Conservation (phyloP, 2,329 filamentous ascomycete genomes). For the Orbilia blumenaviensis region DNA sequence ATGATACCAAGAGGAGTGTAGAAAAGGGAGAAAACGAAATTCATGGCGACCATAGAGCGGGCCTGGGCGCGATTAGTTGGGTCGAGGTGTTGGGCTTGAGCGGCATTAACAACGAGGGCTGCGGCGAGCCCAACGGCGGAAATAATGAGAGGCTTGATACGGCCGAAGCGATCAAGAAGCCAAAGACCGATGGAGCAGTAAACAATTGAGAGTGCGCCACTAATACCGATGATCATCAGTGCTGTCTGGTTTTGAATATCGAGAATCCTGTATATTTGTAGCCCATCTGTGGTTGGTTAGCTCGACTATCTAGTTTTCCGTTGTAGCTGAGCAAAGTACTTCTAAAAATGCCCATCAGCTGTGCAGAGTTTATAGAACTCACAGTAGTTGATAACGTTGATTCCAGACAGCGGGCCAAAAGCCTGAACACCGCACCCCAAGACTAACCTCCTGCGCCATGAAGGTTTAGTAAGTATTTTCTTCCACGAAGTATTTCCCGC, state of each 20-base stretch:
- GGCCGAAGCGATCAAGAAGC: slow-evolving; percentile 67
- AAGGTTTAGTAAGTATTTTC: slow-evolving; percentile 68
- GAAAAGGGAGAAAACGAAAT: slow-evolving; percentile 69
- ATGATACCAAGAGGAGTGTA: slow-evolving; percentile 61
- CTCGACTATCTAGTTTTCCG: no score
- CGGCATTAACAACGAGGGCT: slow-evolving; percentile 70
- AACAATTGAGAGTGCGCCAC: slow-evolving; percentile 51
- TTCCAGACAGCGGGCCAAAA: slow-evolving; percentile 73
- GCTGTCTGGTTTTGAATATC: slow-evolving; percentile 58
- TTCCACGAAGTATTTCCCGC: slow-evolving; percentile 67
- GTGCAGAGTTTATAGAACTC: slow-evolving; percentile 68
- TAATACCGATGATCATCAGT: slow-evolving; percentile 39
- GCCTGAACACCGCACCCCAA: slow-evolving; percentile 72
- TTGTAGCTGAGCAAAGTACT: no score
- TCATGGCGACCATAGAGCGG: slow-evolving; percentile 70
- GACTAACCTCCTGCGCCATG: slow-evolving; percentile 71
- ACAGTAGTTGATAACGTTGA: slow-evolving; percentile 71
- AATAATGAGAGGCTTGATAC: slow-evolving; percentile 66
- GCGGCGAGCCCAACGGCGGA: slow-evolving; percentile 68
- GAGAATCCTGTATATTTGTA: slow-evolving; percentile 29
- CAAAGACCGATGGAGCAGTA: slow-evolving; percentile 71
- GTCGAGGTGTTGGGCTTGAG: slow-evolving; percentile 65
- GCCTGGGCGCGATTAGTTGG: slow-evolving; percentile 59
- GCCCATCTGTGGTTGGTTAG: slow-evolving; percentile 63
- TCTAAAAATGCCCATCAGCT: no score